A percentile compares a stretch with the other conserved stretches of the same genome.
phyloP scores from a whole-genome alignment of 1,139 yeast genomes.

The Yamadazyma triangularis region DNA sequence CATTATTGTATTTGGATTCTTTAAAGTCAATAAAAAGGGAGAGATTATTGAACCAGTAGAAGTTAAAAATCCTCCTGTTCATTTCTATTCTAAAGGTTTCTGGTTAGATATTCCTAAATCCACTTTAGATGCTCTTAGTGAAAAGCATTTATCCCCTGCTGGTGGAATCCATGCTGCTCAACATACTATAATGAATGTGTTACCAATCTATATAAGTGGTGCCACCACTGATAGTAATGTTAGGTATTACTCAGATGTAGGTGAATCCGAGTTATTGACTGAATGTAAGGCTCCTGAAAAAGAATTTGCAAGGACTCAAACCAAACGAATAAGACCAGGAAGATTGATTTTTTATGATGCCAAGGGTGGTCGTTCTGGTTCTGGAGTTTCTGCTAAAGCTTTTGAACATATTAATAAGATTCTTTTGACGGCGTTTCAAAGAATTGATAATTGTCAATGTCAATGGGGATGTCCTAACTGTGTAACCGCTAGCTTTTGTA shows the following conservation, averaged over 20 bases:
- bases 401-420: constrained; percentile 73
- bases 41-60: constrained; percentile 89
- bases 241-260: constrained; percentile 43
- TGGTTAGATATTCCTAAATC: constrained; percentile 81
- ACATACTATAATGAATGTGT: constrained; percentile 75
- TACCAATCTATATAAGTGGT: constrained; percentile 53
- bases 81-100: constrained; percentile 67
- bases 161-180: constrained; percentile 98
- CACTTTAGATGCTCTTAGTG: constrained; percentile 55
- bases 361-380: constrained; percentile 72
- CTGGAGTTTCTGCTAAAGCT: constrained; percentile 75
- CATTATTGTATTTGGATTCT: constrained; percentile 83
- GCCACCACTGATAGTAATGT: constrained; percentile 39
- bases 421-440: constrained; percentile 51
- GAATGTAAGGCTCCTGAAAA: constrained; percentile 98
- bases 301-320: constrained; percentile 74
- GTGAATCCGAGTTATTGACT: constrained; percentile 69
- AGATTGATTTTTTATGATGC: constrained; percentile 80
- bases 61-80: constrained; percentile 82
- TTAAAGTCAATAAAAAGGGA: constrained; percentile 72
- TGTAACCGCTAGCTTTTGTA: constrained; percentile 72
- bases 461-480: constrained; percentile 89
- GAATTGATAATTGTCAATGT: constrained; percentile 68
- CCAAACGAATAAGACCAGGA: constrained; percentile 75
- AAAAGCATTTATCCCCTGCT: constrained; percentile 62